Evolutionary conservation across 441 rosid species (phyloP).

Genomic region (Croton laevigatus): DNA sequence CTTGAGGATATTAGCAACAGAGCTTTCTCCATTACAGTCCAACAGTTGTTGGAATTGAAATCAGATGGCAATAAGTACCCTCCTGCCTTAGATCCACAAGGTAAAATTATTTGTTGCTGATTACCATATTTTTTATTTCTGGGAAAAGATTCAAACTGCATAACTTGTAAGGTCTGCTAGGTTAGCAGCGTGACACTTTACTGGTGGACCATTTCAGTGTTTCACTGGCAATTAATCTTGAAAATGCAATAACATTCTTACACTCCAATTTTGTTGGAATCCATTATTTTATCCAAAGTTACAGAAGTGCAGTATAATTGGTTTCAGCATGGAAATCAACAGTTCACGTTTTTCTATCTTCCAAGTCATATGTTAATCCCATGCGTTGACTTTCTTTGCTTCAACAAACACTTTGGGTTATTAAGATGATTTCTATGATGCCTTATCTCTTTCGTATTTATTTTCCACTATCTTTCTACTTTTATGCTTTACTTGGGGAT

Average conservation of each 20-base stretch:
- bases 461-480: neutral
- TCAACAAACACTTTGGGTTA: neutral
- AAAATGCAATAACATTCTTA: neutral
- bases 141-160: slow-evolving; percentile 8
- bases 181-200: neutral
- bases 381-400: neutral
- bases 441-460: neutral
- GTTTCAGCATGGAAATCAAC: neutral
- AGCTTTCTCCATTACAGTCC: slow-evolving; percentile 85
- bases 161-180: slow-evolving; percentile 8
- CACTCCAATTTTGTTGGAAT: neutral
- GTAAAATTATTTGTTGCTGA: slow-evolving; percentile 34
- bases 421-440: neutral
- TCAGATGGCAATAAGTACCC: slow-evolving; percentile 71
- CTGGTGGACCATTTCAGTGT: neutral
- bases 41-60: slow-evolving; percentile 60
- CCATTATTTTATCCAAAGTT: neutral
- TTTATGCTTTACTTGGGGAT: neutral
- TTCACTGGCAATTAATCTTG: neutral
- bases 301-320: neutral
- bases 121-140: neutral
- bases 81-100: slow-evolving; percentile 80
- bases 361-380: neutral
- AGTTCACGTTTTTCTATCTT: neutral
- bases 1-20: slow-evolving; percentile 61